Base-by-base conservation (phyloP, 148 eudicot genomes). In the Rhododendron mucronatum region DNA sequence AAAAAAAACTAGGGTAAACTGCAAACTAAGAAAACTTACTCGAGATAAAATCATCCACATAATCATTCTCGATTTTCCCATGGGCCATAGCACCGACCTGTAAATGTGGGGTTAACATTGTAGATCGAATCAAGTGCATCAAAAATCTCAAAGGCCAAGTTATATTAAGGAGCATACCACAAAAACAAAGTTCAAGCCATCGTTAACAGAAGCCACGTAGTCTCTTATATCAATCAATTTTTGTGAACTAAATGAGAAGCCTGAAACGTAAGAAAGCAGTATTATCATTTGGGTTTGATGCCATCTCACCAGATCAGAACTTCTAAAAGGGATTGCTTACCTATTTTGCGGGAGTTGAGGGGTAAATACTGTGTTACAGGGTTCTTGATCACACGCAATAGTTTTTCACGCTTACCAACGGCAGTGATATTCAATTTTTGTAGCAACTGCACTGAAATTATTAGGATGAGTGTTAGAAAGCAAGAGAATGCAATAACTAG, bases 51-150 rank as follows among this genome's bases (percentile, higher is more conserved):
- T 97, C 98, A 78, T 97, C 98, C 8, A 91, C 95, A 82, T 88
- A 93, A 2, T 92, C 94, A 82, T 90, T 84, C 26, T 91, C 92
- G 80, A 97, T 93, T 90, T 93, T 97, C 88, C 98, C 99, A 91
- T 97, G 98, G 86, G 99, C 94, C 98, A 97, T 97, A 80, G 99
- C 98, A 91, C 99, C 99, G 87, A 97, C 96, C 99, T 97, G 89
- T 71, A 89, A 26, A 81, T 61, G 26, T 77, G 39, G 85, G 26
- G 82, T 78, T 76, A 90, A 47, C 50, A 59, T 33, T 82, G 30
- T 85, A 86, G 67, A 26, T 81, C 41, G 2, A 82, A 47, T 30
- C 69, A 81, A 82, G 21, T 30, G 63, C 48, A 82, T 67, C 71
- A 37, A 11, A 28, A 86, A 44, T 65, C 75, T 23, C 45, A 50